These are phyloP conservation scores for Lactarius hengduanensis DNA, from an alignment of 768 basidiomycete species.

Conservation along the genomic window DNA sequence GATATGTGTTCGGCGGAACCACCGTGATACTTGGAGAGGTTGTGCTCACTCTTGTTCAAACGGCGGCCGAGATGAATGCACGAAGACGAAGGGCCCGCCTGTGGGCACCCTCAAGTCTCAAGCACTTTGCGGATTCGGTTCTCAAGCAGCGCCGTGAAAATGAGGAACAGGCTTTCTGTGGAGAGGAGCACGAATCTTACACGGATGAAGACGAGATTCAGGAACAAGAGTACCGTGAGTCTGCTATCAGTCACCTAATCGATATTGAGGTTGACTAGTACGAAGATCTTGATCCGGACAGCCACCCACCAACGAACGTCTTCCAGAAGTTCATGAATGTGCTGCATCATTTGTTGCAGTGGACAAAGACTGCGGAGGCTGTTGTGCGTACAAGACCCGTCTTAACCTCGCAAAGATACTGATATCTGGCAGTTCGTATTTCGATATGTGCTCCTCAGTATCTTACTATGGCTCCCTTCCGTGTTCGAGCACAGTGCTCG, in stretches of 20 bases:
- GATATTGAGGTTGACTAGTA: conserved; percentile 6
- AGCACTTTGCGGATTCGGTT: conserved; percentile 35
- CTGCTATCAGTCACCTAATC: background rate
- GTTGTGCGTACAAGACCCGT: conserved; percentile 34
- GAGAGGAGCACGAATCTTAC: conserved; percentile 34
- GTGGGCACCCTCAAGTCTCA: conserved; percentile 51
- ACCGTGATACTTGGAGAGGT: conserved; percentile 42
- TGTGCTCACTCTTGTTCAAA: conserved; percentile 40
- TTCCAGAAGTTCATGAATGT: conserved; percentile 42
- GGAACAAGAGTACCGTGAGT: conserved; percentile 24
- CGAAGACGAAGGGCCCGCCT: conserved; percentile 42
- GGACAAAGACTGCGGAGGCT: conserved; percentile 44
- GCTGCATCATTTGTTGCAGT: conserved; percentile 39
- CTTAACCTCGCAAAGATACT: conserved; percentile 1
- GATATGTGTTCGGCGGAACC: conserved; percentile 50
- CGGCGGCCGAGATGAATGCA: conserved; percentile 38
- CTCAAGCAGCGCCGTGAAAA: conserved; percentile 29
- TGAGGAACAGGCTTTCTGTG: conserved; percentile 33
- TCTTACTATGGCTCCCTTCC: conserved; percentile 52
- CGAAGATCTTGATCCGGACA: conserved; percentile 48
- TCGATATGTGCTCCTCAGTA: conserved; percentile 47
- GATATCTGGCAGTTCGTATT: conserved; percentile 43
- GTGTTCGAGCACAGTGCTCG: conserved; percentile 45
- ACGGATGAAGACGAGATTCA: conserved; percentile 30
- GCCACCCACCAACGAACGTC: conserved; percentile 44